Percentiles rank a stretch among this genome's conserved stretches.
Evolutionary conservation across 2,329 filamentous ascomycete species (phyloP).

Genomic region (Parascedosporium putredinis): DNA sequence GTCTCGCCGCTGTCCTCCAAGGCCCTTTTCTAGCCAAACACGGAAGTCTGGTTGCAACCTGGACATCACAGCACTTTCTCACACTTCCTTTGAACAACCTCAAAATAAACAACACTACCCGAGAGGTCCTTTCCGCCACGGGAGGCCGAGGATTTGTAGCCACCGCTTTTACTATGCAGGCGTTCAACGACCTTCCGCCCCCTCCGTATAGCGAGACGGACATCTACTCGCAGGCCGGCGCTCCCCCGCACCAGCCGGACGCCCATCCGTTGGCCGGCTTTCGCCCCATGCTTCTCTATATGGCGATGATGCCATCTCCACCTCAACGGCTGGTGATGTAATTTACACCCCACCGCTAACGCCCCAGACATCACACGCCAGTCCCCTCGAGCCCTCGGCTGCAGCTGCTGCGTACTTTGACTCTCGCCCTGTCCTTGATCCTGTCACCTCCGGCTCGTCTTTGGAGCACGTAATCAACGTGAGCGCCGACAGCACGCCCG

Average conservation of each 20-base stretch:
- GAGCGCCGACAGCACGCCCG: conserved; percentile 23
- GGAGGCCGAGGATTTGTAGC: not conserved
- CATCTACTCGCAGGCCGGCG: conserved; percentile 35
- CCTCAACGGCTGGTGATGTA: conserved; percentile 28
- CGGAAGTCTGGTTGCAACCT: no score
- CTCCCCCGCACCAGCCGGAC: conserved; percentile 12
- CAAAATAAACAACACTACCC: not conserved
- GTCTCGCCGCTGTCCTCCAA: no score
- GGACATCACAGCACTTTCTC: no score
- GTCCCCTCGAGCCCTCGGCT: conserved; percentile 14
- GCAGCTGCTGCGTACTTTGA: conserved; percentile 31
- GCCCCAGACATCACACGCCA: conserved; percentile 23
- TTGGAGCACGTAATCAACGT: conserved; percentile 26
- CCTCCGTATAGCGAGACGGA: conserved; percentile 50
- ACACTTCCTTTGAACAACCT: no score
- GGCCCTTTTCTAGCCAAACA: no score
- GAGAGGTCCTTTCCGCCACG: not conserved
- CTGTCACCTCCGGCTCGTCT: conserved; percentile 17
- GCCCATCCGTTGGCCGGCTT: conserved; percentile 17
- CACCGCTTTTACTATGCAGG: not conserved
- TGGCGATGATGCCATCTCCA: conserved; percentile 18
- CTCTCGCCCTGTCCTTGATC: conserved; percentile 25
- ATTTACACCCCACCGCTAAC: conserved; percentile 43
- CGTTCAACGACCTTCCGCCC: conserved; percentile 31
- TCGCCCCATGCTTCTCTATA: conserved; percentile 9